Evolutionary conservation across 441 rosid genomes (phyloP).

Genomic region (Corymbia calophylla): DNA sequence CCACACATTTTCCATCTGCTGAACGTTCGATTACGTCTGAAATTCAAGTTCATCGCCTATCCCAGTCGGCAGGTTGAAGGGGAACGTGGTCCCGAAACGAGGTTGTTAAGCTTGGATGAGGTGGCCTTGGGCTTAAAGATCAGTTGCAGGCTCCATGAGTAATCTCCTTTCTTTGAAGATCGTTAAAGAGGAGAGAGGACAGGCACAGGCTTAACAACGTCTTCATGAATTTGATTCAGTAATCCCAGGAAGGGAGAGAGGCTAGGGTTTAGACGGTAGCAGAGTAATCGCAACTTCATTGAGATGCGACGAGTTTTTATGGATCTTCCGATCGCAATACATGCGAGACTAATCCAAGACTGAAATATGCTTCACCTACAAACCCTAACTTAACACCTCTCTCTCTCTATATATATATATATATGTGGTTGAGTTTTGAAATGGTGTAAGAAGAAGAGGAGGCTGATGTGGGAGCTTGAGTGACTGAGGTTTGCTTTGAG

Average conservation of each 20-base stretch:
- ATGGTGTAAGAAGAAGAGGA: neutral
- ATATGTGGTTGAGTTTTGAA: neutral
- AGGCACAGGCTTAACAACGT: neutral
- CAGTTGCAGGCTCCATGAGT: neutral
- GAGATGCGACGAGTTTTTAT: neutral
- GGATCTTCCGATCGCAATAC: neutral
- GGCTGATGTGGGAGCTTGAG: neutral
- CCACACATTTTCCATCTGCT: neutral
- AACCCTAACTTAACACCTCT: neutral
- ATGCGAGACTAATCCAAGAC: rapidly evolving
- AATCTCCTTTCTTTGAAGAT: rapidly evolving
- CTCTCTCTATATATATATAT: neutral
- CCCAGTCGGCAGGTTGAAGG: neutral
- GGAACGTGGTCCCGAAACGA: neutral
- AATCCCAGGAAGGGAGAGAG: neutral
- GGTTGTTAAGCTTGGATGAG: neutral
- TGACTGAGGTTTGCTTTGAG: neutral
- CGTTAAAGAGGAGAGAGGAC: neutral
- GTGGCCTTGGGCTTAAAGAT: neutral
- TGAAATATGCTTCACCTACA: neutral
- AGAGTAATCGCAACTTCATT: rapidly evolving
- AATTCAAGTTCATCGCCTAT: neutral
- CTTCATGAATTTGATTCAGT: rapidly evolving
- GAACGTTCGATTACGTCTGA: neutral
- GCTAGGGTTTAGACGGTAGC: neutral